Evolutionary conservation across 352 stramenopile genomes (phyloP).

Genomic region (Aphanomyces euteiches): DNA sequence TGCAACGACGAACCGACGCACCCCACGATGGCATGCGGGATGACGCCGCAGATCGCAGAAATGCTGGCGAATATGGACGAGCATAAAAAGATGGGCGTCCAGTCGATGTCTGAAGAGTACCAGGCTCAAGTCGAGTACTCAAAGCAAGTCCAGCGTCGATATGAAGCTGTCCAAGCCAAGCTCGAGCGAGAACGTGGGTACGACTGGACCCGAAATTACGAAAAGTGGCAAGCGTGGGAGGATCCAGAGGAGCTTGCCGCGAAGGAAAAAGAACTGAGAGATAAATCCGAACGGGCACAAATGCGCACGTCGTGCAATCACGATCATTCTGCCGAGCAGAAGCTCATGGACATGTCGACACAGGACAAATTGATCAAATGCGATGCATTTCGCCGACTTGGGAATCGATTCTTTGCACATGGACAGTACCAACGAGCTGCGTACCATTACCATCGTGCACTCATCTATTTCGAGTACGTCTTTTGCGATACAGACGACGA

Average conservation of each 20-base stretch:
- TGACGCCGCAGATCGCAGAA: slow-evolving; percentile 56
- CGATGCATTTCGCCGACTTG: slow-evolving; percentile 62
- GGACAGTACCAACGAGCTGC: slow-evolving; percentile 76
- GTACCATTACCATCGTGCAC: slow-evolving; percentile 76
- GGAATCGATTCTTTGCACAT: slow-evolving; percentile 72
- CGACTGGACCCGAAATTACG: slow-evolving; percentile 78
- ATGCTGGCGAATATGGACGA: slow-evolving; percentile 65
- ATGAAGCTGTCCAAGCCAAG: slow-evolving; percentile 34
- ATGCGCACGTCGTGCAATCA: slow-evolving; percentile 68
- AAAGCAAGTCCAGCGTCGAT: slow-evolving; percentile 41
- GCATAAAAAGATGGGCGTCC: slow-evolving; percentile 48
- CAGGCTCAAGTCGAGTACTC: slow-evolving; percentile 41
- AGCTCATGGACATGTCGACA: slow-evolving; percentile 83
- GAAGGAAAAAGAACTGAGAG: slow-evolving; percentile 56
- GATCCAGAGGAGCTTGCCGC: slow-evolving; percentile 72
- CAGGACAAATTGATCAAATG: slow-evolving; percentile 54
- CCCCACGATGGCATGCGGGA: slow-evolving; percentile 54
- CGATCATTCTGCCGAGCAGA: slow-evolving; percentile 84
- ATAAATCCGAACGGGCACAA: slow-evolving; percentile 52
- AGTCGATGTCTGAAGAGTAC: slow-evolving; percentile 39
- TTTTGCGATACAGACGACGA: slow-evolving; percentile 67
- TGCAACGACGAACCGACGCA: neutral
- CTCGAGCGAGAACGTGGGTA: slow-evolving; percentile 30
- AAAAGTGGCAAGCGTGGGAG: slow-evolving; percentile 74
- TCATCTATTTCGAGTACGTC: slow-evolving; percentile 86